Percentiles rank a stretch among this genome's conserved stretches.
phyloP scores from a whole-genome alignment of 768 basidiomycete species.

The Dioszegia aurantiaca region DNA sequence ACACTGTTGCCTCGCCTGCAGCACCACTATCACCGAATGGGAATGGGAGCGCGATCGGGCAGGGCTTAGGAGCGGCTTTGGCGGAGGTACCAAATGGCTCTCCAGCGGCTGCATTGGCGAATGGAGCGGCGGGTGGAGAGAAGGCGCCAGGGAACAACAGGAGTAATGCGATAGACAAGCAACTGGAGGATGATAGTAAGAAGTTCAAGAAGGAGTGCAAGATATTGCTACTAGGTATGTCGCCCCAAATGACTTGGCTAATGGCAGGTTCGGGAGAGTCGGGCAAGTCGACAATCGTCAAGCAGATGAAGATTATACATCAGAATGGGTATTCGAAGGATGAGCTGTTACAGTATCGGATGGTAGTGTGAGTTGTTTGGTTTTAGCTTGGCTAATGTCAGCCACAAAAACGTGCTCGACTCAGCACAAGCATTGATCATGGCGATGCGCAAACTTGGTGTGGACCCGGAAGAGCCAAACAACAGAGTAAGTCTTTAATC shows the following conservation, averaged over 20 bases:
- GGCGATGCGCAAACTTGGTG: conserved; percentile 79
- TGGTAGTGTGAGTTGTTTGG: conserved; percentile 65
- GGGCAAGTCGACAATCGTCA: conserved; percentile 92
- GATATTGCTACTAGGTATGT: conserved; percentile 83
- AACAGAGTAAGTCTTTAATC: conserved; percentile 60
- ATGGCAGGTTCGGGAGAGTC: conserved; percentile 82
- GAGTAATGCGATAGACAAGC: conserved; percentile 65
- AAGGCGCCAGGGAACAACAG: conserved; percentile 35
- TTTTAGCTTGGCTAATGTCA: conserved; percentile 11
- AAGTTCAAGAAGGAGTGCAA: conserved; percentile 84
- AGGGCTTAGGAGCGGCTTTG: conserved; percentile 39
- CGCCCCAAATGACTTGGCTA: neutral
- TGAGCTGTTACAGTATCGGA: conserved; percentile 72
- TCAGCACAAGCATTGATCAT: conserved; percentile 79
- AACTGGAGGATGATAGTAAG: conserved; percentile 79
- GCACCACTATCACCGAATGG: conserved; percentile 11
- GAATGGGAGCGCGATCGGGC: conserved; percentile 8
- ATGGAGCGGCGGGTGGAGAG: conserved; percentile 20
- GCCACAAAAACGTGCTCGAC: conserved; percentile 67
- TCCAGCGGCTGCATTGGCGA: neutral
- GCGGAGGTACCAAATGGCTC: too few species aligned
- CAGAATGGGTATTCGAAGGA: conserved; percentile 79
- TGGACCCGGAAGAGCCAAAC: conserved; percentile 67
- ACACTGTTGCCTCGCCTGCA: conserved; percentile 14
- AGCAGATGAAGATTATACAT: conserved; percentile 99